These are phyloP conservation scores for Akebia trifoliata DNA, from an alignment of 164 flowering plant species.

Conservation along the genomic window DNA sequence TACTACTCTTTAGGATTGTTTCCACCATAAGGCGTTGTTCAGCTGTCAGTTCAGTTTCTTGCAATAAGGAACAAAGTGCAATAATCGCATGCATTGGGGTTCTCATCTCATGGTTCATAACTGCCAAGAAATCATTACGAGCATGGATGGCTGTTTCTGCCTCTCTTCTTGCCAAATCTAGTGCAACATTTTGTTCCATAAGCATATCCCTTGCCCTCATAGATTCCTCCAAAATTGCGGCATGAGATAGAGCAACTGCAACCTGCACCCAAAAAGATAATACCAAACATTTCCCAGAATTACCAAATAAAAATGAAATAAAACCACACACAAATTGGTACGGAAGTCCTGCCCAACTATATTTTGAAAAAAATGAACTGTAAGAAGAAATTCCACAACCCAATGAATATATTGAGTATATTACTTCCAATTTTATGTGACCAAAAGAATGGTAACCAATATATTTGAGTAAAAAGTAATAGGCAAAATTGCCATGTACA, in stretches of 20 bases:
- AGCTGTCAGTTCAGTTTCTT: slow-evolving; percentile 75
- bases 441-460: too few relatives aligned
- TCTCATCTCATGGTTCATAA: slow-evolving; percentile 95
- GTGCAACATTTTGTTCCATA: slow-evolving; percentile 87
- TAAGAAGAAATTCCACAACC: too few relatives aligned
- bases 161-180: slow-evolving; percentile 82
- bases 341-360: too few relatives aligned
- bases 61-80: slow-evolving; percentile 76
- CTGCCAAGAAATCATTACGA: slow-evolving; percentile 90
- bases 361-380: too few relatives aligned
- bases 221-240: slow-evolving; percentile 88
- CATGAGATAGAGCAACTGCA: slow-evolving; percentile 92
- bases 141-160: slow-evolving; percentile 91
- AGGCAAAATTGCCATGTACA: too few relatives aligned
- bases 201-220: slow-evolving; percentile 89
- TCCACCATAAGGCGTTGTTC: slow-evolving; percentile 92
- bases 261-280: slow-evolving; percentile 36
- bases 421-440: too few relatives aligned
- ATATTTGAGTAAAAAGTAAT: too few relatives aligned
- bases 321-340: too few relatives aligned
- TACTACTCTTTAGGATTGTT: slow-evolving; percentile 78
- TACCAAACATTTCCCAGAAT: not conserved
- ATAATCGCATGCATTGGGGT: slow-evolving; percentile 93
- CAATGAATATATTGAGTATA: too few relatives aligned
- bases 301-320: too few relatives aligned